Base-by-base conservation (phyloP, 306 rosid species). In the Castanea mollissima region DNA sequence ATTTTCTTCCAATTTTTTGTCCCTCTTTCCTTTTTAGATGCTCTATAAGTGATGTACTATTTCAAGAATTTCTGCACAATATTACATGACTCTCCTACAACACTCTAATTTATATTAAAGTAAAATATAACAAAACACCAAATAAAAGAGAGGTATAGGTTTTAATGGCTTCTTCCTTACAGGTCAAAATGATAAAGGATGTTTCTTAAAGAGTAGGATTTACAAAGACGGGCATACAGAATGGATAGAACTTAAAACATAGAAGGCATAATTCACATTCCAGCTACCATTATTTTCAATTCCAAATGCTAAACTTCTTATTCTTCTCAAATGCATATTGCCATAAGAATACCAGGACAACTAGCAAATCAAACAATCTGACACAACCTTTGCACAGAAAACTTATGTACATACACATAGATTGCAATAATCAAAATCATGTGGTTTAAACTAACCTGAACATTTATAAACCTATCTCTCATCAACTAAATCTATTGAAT, bases 251-350 rank as follows among this genome's bases (percentile, higher is more conserved):
- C 12, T 41, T 41, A 41, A 41, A 41, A 41, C 12, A 41, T 41
- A 41, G 20, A 10, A 14, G 68, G 69, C 20, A 2, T 63, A 29
- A 63, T 63, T 63, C 11, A 15, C 20, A 78, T 44, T 79, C 87
- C 82, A 75, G 60, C 80, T 10, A 74, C n/a, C 78, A 46, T 74
- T 81, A 70, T 74, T 79, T 73, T 77, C 75, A 41, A 57, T 20
- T 14, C 19, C 58, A 69, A 69, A 81, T 71, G 79, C 80, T 74
- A 35, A 32, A 60, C 3, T 60, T 25, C 31, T 60, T 25, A 75
- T 55, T 74, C 38, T 41, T 49, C 20, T 56, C 29, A 27, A 62
- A 62, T 75, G 59, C 82, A 79, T 74, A 73, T 11, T 69, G 6
- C 4, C 74, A 80, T 57, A 74, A 49, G 76, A 77, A 34, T 58